Evolutionary conservation across 2,329 filamentous ascomycete species (phyloP), one percentile per base, ranked within the genome.

Genomic region (Stagonosporopsis cucurbitacearum): DNA sequence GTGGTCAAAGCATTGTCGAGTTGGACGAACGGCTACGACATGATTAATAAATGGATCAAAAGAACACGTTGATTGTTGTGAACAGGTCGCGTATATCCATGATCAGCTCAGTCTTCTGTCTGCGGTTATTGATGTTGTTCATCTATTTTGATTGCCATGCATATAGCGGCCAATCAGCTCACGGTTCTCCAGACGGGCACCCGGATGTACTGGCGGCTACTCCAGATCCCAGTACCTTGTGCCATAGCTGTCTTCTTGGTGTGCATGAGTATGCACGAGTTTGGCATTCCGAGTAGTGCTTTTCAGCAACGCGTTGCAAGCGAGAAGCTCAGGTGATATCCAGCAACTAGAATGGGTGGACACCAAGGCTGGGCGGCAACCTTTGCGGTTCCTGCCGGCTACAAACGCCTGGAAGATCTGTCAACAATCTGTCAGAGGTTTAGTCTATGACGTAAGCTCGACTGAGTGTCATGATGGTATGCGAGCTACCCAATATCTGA

Each of bases 1-100:
- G 39, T 39, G 49, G 25, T 63, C 43, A 54, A 49, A 57, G 37
- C 46, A 15, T 56, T 52, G 49, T 56, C 23, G 50, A 36, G 43
- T 53, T 23, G 3, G 23, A 8, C 7, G 28, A 33, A 25, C 22
- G 36, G 43, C 54, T 49, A 54, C 58, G 32, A 43, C 45, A 42
- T 57, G 49, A 36, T 19, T 58, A 51, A 58, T 74, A 70, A 71
- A 70, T 32, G 28, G 60, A 43, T 20, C 51, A 56, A 65, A 66
- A 69, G 71, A 65, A 65, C 71, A 75, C 72, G 71, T 74, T 63
- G 71, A 71, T 64, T 20, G 8, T 57, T 71, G 64, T 63, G 68
- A 62, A 57, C 62, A 68, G 47, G 65, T 70, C 44, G 65, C 62
- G 19, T 26, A 47, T 39, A 62, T 47, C 58, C 65, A 61, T 13